Evolutionary conservation across 768 basidiomycete species (phyloP), one percentile per base, ranked within the genome.

Genomic region (Rhodocollybia butyracea): DNA sequence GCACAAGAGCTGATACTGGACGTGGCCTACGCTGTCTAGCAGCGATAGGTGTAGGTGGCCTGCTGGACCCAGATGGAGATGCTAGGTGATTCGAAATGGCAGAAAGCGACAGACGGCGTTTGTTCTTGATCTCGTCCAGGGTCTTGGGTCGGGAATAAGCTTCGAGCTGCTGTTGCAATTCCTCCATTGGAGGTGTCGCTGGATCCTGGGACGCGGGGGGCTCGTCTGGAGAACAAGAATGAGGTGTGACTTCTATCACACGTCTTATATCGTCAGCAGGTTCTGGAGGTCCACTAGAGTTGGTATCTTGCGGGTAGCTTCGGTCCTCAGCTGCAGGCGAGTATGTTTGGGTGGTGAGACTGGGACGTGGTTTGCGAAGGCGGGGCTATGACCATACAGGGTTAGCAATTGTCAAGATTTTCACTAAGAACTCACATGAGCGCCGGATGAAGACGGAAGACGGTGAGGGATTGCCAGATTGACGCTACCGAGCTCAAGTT

Each of bases 31-130:
- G 51, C 30, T n/a, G 51, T 40, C 38, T 42, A 19, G 41, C 21
- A 40, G 15, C n/a, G 24, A 40, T 42, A 29, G 24, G 38, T 42
- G 51, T 42, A 41, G 51, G 42, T 3, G 51, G 36, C 7, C 50
- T 38, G 27, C 38, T 40, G 17, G 21, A 21, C 13, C 27, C 19
- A 42, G 41, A 31, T 41, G 51, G 51, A 41, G 51, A 41, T 19
- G 51, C 48, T 24, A 50, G 26, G 24, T 50, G 48, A 17, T 50
- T 50, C 51, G 66, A 57, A 39, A 67, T 47, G 36, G 62, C 57
- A 42, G 72, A 68, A 52, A 74, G 65, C 13, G 74, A 74, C 42
- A 74, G 64, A 31, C 70, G 69, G 38, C 72, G 68, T 56, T 65
- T 72, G 48, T 69, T 68, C 59, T 70, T 71, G 50, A 73, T 73